phyloP scores from a whole-genome alignment of 1,139 yeast species.

The Zygosaccharomyces sapae region DNA sequence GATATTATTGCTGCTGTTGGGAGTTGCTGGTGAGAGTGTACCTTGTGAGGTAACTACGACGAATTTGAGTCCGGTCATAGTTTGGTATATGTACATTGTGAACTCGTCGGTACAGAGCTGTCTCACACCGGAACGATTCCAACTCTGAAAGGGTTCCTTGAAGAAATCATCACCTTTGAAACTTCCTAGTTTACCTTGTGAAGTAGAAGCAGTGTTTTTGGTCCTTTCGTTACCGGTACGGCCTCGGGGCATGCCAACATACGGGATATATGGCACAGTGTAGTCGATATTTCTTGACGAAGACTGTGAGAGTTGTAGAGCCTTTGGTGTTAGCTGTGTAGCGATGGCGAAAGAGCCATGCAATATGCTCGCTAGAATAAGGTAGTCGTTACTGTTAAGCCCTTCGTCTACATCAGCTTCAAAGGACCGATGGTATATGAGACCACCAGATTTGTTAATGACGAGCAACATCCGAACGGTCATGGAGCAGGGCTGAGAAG shows the following conservation, averaged over 20 bases:
- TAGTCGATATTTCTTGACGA: constrained; percentile 12
- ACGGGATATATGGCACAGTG: constrained; percentile 28
- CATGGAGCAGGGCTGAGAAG: constrained; percentile 36
- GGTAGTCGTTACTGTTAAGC: constrained; percentile 77
- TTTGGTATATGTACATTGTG: constrained; percentile 59
- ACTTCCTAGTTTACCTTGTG: constrained; percentile 26
- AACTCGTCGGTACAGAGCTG: constrained; percentile 57
- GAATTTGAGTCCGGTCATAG: constrained; percentile 67
- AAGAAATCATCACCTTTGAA: constrained; percentile 35
- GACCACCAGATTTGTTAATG: constrained; percentile 84
- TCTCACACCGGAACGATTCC: constrained; percentile 35
- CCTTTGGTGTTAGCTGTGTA: constrained; percentile 65
- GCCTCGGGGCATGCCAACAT: constrained; percentile 22
- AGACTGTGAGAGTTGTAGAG: constrained; percentile 32
- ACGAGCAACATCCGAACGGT: constrained; percentile 59
- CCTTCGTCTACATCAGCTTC: constrained; percentile 48
- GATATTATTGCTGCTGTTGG: constrained; percentile 15
- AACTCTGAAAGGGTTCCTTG: constrained; percentile 30
- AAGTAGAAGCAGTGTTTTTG: constrained; percentile 1
- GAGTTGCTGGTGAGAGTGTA: constrained; percentile 20
- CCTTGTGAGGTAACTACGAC: constrained; percentile 51
- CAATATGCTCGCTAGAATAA: constrained; percentile 88
- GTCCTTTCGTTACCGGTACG: constrained; percentile 6
- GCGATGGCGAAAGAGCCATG: constrained; percentile 98
- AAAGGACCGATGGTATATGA: constrained; percentile 77